These are phyloP conservation scores for Penstemon newberryi DNA, from an alignment of 257 asterid genomes.

Conservation along the genomic window DNA sequence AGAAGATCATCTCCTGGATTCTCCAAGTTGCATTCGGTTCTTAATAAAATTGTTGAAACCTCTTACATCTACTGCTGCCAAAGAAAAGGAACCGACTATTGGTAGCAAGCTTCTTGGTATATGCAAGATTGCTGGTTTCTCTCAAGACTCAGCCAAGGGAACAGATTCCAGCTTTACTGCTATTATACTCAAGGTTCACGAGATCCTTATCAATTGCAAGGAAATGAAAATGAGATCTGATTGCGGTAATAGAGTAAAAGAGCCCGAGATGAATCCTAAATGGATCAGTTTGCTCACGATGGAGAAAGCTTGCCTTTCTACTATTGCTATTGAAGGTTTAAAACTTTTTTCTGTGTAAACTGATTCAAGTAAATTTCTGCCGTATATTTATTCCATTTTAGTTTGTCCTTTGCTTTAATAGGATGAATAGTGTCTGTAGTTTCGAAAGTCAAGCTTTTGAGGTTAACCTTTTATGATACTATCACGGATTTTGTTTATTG, in stretches of 20 bases:
- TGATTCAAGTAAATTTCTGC: constrained; percentile 9
- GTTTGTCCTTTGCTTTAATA: neutral
- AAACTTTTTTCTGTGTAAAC: constrained; percentile 25
- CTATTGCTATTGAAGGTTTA: constrained; percentile 68
- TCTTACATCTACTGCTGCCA: constrained; percentile 38
- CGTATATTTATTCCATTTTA: constrained; percentile 2
- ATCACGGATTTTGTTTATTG: no score
- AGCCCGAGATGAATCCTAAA: constrained; percentile 61
- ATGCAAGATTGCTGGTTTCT: constrained; percentile 59
- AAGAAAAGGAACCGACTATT: constrained; percentile 51
- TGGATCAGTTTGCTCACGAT: constrained; percentile 75
- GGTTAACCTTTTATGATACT: no score
- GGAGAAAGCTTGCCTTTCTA: constrained; percentile 79
- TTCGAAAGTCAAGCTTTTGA: no score
- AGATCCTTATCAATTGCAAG: constrained; percentile 65
- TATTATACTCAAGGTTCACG: constrained; percentile 61
- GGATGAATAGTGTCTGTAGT: neutral
- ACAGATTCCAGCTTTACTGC: constrained; percentile 56
- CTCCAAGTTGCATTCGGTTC: constrained; percentile 63
- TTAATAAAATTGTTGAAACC: constrained; percentile 68
- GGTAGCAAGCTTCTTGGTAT: constrained; percentile 80
- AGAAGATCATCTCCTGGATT: constrained; percentile 60
- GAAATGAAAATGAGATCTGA: constrained; percentile 57
- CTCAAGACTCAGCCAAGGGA: constrained; percentile 56
- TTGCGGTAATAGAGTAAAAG: constrained; percentile 35